These are phyloP conservation scores for Batrachochytrium dendrobatidis DNA, from an alignment of 371 early-diverging fungal genomes.

Conservation along the genomic window DNA sequence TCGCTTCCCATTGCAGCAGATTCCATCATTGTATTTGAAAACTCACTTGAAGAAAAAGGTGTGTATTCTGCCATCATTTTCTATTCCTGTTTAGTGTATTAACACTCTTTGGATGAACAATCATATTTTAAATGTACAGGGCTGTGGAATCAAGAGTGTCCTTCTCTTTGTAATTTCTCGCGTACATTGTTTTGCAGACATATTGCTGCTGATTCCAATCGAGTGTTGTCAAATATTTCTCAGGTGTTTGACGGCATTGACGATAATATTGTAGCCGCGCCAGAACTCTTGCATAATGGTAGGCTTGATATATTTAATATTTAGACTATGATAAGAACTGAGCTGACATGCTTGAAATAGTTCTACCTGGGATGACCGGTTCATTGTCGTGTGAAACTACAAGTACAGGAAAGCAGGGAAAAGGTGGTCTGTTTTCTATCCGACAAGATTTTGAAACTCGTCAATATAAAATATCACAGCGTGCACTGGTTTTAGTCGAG, in stretches of 20 bases:
- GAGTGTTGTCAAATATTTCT: background rate
- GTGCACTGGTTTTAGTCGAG: background rate
- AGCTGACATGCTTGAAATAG: too few species aligned
- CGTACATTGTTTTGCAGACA: background rate
- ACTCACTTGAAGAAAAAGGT: background rate
- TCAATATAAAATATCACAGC: background rate
- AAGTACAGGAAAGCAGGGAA: background rate
- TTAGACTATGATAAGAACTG: too few species aligned
- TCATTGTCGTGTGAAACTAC: too few species aligned
- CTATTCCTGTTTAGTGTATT: background rate
- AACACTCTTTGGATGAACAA: background rate
- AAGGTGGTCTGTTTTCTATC: background rate
- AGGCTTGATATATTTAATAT: too few species aligned
- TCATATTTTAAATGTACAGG: background rate
- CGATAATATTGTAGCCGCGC: background rate
- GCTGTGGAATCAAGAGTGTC: conserved; percentile 2
- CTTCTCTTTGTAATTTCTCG: background rate
- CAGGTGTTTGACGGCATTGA: background rate
- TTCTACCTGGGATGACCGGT: too few species aligned
- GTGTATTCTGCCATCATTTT: background rate
- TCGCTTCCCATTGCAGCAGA: background rate
- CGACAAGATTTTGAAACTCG: background rate
- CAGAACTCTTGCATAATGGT: too few species aligned
- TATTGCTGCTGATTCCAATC: background rate
- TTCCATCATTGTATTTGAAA: background rate